phyloP scores from a whole-genome alignment of 768 basidiomycete genomes.

The Amanita rubescens region DNA sequence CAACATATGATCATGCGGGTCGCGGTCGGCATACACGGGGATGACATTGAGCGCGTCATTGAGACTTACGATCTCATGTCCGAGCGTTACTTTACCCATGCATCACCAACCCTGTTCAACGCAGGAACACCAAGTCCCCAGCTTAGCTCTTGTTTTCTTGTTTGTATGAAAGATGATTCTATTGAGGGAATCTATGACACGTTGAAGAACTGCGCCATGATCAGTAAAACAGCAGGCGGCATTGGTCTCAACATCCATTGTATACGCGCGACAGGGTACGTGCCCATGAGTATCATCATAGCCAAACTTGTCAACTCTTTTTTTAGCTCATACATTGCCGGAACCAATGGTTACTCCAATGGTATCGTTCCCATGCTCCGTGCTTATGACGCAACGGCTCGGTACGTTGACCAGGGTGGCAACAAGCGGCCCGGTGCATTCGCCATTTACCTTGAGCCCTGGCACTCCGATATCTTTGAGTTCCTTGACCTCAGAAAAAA shows the following conservation, averaged over 20 bases:
- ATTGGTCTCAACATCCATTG: constrained; percentile 95
- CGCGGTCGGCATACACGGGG: constrained; percentile 92
- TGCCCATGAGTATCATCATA: constrained; percentile 3
- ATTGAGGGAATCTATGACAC: constrained; percentile 99
- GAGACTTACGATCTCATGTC: constrained; percentile 97
- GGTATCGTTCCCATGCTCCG: constrained; percentile 99
- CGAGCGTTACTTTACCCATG: constrained; percentile 97
- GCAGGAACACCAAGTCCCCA: constrained; percentile 96
- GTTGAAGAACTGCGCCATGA: constrained; percentile 96
- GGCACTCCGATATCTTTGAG: constrained; percentile 97
- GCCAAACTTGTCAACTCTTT: background rate
- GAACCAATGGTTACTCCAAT: constrained; percentile 98
- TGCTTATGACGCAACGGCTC: constrained; percentile 94
- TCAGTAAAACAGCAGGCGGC: constrained; percentile 98
- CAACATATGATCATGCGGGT: constrained; percentile 99
- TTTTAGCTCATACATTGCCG: constrained; percentile 90
- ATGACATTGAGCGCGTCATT: constrained; percentile 79
- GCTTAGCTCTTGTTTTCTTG: constrained; percentile 93
- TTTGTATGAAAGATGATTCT: constrained; percentile 97
- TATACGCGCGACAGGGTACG: constrained; percentile 90
- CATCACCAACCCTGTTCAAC: constrained; percentile 96
- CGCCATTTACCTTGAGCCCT: constrained; percentile 97
- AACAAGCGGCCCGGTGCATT: constrained; percentile 99
- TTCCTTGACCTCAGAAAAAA: constrained; percentile 98
- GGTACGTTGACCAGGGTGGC: constrained; percentile 98